Evolutionary conservation across 2,329 filamentous ascomycete species (phyloP).

Genomic region (Nigrograna mackinnonii): DNA sequence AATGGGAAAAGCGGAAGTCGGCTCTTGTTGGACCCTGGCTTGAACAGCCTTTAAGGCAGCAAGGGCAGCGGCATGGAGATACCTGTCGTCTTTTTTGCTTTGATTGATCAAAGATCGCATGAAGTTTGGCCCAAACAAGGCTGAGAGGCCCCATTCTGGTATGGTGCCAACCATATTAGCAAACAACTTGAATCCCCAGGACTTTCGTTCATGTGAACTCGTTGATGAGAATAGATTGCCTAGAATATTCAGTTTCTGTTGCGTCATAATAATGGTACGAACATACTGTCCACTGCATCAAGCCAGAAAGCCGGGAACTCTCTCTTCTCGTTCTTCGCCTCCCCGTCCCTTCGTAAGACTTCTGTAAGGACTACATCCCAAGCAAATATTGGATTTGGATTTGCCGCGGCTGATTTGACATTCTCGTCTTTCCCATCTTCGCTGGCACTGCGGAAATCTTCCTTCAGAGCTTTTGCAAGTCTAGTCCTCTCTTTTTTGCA

Average conservation of each 20-base stretch:
- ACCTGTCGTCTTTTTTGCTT: constrained; percentile 36
- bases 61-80: constrained; percentile 68
- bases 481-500: constrained; percentile 67
- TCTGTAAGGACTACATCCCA: constrained; percentile 78
- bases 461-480: constrained; percentile 78
- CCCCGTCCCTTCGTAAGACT: constrained; percentile 29
- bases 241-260: constrained; percentile 39
- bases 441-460: constrained; percentile 62
- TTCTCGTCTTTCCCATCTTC: constrained; percentile 48
- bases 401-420: constrained; percentile 73
- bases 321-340: constrained; percentile 25
- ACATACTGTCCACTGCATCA: constrained; percentile 80
- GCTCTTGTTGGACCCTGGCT: constrained; percentile 60
- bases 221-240: constrained; percentile 81
- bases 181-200: constrained; percentile 88
- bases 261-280: background rate
- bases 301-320: constrained; percentile 81
- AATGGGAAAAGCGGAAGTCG: constrained; percentile 62
- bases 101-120: constrained; percentile 56
- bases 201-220: constrained; percentile 86
- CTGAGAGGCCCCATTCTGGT: constrained; percentile 53
- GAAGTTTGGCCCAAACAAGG: constrained; percentile 81
- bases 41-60: constrained; percentile 76
- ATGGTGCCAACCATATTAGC: constrained; percentile 68
- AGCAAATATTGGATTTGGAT: constrained; percentile 80